phyloP scores from a whole-genome alignment of 2,329 filamentous ascomycete species.

The Colletotrichum nymphaeae region DNA sequence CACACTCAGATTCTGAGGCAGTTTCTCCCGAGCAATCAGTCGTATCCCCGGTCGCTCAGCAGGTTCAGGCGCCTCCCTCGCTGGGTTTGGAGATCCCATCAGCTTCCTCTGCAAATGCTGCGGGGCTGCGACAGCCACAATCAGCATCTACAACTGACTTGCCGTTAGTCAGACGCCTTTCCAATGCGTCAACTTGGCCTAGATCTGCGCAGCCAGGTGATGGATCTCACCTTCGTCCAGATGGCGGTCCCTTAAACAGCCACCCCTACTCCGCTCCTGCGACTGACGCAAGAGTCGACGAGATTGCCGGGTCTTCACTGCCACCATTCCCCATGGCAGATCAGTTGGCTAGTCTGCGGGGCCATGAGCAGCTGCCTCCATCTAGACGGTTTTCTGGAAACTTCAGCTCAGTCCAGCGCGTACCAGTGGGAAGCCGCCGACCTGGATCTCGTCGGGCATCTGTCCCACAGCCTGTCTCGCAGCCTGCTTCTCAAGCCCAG shows the following conservation, averaged over 20 bases:
- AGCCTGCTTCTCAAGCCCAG: slow-evolving; percentile 23
- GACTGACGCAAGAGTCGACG: slow-evolving; percentile 43
- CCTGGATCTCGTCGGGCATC: slow-evolving; percentile 34
- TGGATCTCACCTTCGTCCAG: background rate
- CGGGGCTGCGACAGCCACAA: slow-evolving; percentile 10
- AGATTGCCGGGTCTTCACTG: slow-evolving; percentile 48
- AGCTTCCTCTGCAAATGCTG: slow-evolving; percentile 37
- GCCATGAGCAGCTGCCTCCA: slow-evolving; percentile 49
- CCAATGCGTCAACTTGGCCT: slow-evolving; percentile 61
- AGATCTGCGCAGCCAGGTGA: slow-evolving; percentile 43
- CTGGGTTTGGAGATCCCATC: slow-evolving; percentile 46
- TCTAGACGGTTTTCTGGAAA: slow-evolving; percentile 57
- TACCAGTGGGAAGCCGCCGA: slow-evolving; percentile 50
- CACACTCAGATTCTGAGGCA: slow-evolving; percentile 1
- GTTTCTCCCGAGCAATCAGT: background rate
- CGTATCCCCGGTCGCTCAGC: background rate
- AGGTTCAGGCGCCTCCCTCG: slow-evolving; percentile 7
- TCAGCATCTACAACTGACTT: slow-evolving; percentile 11
- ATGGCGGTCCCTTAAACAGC: slow-evolving; percentile 33
- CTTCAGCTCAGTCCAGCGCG: slow-evolving; percentile 53
- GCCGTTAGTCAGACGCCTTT: slow-evolving; percentile 42
- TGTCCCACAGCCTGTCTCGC: slow-evolving; percentile 27
- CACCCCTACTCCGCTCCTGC: slow-evolving; percentile 57
- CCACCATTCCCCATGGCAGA: slow-evolving; percentile 52
- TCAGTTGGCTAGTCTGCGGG: slow-evolving; percentile 52